These are phyloP conservation scores for Kwoniella europaea DNA, from an alignment of 768 basidiomycete species.

Conservation along the genomic window DNA sequence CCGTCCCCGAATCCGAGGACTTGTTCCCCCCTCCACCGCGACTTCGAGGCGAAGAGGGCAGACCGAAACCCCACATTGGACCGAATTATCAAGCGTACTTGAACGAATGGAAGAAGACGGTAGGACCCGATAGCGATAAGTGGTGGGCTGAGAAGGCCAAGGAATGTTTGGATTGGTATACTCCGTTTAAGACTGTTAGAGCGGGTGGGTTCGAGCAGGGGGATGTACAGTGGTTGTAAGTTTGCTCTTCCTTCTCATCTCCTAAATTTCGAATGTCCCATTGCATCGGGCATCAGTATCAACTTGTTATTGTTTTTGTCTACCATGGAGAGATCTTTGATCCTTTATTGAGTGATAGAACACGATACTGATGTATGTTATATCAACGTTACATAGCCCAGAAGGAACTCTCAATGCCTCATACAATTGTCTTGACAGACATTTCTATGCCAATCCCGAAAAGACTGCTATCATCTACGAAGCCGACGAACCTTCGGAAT, in stretches of 20 bases:
- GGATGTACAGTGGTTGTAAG: conserved; percentile 84
- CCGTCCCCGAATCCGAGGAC: conserved; percentile 39
- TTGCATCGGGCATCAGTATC: too few species aligned
- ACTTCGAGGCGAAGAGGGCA: conserved; percentile 64
- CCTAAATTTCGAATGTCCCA: too few species aligned
- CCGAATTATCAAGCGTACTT: conserved; percentile 78
- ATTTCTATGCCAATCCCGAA: conserved; percentile 87
- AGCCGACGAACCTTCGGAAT: conserved; percentile 88
- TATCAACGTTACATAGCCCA: conserved; percentile 61
- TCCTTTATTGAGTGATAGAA: background rate
- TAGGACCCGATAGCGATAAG: conserved; percentile 76
- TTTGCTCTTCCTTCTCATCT: conserved; percentile 3
- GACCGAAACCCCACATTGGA: conserved; percentile 75
- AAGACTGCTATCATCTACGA: conserved; percentile 96
- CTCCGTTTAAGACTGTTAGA: conserved; percentile 84
- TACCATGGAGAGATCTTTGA: background rate
- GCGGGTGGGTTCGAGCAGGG: conserved; percentile 81
- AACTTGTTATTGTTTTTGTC: too few species aligned
- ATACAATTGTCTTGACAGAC: conserved; percentile 97
- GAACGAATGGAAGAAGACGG: conserved; percentile 68
- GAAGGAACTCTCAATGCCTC: conserved; percentile 90
- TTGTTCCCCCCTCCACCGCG: conserved; percentile 78
- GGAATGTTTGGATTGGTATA: conserved; percentile 81
- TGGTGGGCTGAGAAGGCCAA: conserved; percentile 86
- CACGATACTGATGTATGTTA: background rate